Evolutionary conservation across 805 yeast genomes (phyloP), one percentile per base, ranked within the genome.

Genomic region (Ogataea kodamae): DNA sequence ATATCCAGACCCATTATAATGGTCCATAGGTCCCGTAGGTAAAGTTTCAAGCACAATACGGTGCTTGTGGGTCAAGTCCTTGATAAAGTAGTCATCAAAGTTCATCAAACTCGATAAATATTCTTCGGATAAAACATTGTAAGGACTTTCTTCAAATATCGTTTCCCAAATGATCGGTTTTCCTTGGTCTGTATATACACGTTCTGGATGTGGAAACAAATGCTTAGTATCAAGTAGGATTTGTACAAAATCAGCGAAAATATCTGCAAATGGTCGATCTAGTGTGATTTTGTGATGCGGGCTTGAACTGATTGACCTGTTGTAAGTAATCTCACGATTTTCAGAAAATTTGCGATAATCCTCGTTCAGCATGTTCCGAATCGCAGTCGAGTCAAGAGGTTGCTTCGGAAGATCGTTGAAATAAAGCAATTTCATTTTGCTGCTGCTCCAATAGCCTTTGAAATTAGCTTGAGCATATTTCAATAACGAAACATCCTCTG

Each of bases 61-160:
- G 54, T 81, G 87, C 12, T 78, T 67, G 10, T 47, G 39, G 10
- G 50, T 63, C 61, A 81, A 58, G 32, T 67, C 65, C 1, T 45
- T 42, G 11, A 76, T 48, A 44, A 77, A 79, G 1, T 57, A 56
- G 2, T 58, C 59, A 15, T 59, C 47, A 33, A 57, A 57, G 8
- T 40, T 28, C 58, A 57, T 49, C 11, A 42, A 36, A 5, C 38
- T 31, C 6, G 22, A 9, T 8, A 44, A 23, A 3, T 27, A 25
- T 5, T 32, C 18, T 25, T 48, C 49, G 4, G 46, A 39, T 5
- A 48, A 11, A 3, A 41, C 28, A 21, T 43, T 41, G 31, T 34
- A 30, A 2, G 49, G 46, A 9, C 28, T 18, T 18, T 48, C 50
- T 19, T 44, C 35, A 32, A 40, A 43, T n/a, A 34, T 26, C 6